Evolutionary conservation across 768 basidiomycete genomes (phyloP).

Genomic region (Tylopilus plumbeoviolaceoides): DNA sequence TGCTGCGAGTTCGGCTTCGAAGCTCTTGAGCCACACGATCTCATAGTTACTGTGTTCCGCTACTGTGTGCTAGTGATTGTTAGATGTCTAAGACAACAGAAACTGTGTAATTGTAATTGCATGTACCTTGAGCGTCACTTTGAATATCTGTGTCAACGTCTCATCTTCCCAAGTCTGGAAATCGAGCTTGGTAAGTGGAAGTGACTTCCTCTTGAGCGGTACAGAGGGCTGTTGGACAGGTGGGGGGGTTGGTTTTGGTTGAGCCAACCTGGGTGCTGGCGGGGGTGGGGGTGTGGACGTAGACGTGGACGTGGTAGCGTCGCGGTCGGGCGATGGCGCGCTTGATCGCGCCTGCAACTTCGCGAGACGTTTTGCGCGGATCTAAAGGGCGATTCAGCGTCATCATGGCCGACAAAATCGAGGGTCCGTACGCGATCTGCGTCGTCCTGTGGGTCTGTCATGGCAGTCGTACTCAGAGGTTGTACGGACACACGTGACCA

Average conservation of each 20-base stretch:
- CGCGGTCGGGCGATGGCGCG: slow-evolving; percentile 30
- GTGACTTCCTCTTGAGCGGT: slow-evolving; percentile 48
- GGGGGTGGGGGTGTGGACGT: slow-evolving; percentile 15
- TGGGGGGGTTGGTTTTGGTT: slow-evolving; percentile 30
- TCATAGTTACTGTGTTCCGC: slow-evolving; percentile 63
- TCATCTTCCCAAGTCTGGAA: slow-evolving; percentile 70
- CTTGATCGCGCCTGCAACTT: slow-evolving; percentile 59
- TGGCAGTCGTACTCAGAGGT: slow-evolving; percentile 16
- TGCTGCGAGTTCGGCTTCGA: slow-evolving; percentile 62
- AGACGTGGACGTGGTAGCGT: not conserved
- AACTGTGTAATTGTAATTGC: not conserved
- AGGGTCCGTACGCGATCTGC: slow-evolving; percentile 64
- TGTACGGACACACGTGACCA: slow-evolving; percentile 15
- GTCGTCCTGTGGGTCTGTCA: slow-evolving; percentile 60
- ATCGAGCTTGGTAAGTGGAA: slow-evolving; percentile 43
- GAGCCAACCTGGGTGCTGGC: slow-evolving; percentile 31
- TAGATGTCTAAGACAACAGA: slow-evolving; percentile 1
- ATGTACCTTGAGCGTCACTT: slow-evolving; percentile 77
- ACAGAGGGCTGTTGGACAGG: slow-evolving; percentile 27
- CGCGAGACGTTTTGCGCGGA: slow-evolving; percentile 87
- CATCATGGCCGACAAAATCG: not conserved
- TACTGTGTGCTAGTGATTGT: slow-evolving; percentile 43
- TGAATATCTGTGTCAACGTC: slow-evolving; percentile 61
- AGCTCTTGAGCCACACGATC: slow-evolving; percentile 77
- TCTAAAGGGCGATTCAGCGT: slow-evolving; percentile 42